A percentile compares a stretch with the other conserved stretches of the same genome.
phyloP scores from a whole-genome alignment of 1,284 basidiomycete species.

The Athelia psychrophila region DNA sequence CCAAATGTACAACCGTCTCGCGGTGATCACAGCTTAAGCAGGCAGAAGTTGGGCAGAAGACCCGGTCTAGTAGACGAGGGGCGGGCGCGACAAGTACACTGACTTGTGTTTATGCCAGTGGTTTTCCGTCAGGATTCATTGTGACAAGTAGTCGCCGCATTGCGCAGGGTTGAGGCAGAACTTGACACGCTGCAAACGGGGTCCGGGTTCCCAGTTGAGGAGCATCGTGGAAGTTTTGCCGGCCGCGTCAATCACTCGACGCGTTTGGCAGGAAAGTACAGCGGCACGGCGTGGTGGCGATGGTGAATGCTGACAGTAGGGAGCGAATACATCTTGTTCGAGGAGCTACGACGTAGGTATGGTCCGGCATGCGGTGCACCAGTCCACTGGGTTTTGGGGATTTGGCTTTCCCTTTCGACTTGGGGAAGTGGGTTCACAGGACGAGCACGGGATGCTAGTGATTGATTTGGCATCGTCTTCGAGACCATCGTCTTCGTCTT shows the following conservation, averaged over 20 bases:
- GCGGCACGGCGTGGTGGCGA: constrained; percentile 61
- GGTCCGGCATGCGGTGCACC: constrained; percentile 14
- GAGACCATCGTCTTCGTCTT: constrained; percentile 16
- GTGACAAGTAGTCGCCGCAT: no score
- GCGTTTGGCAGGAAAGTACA: constrained; percentile 45
- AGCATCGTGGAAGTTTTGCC: no score
- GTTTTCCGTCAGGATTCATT: no score
- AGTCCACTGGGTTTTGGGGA: constrained; percentile 18
- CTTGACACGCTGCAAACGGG: no score
- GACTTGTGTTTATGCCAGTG: no score
- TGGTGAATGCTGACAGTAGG: constrained; percentile 63
- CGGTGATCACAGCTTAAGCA: no score
- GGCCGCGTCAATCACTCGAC: constrained; percentile 52
- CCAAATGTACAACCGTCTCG: no score
- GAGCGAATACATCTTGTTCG: constrained; percentile 48
- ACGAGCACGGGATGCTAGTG: constrained; percentile 12
- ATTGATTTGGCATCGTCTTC: constrained; percentile 14
- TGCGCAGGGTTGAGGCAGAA: no score
- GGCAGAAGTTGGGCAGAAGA: no score
- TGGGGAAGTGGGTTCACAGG: neutral
- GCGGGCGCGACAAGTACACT: no score
- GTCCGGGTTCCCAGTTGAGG: no score
- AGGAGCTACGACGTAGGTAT: constrained; percentile 28
- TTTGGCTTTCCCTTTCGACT: constrained; percentile 9
- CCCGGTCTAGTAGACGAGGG: no score